A percentile compares a stretch with the other conserved stretches of the same genome.
Conservation (phyloP, 257 asterid genomes). For the Solanum habrochaites region DNA sequence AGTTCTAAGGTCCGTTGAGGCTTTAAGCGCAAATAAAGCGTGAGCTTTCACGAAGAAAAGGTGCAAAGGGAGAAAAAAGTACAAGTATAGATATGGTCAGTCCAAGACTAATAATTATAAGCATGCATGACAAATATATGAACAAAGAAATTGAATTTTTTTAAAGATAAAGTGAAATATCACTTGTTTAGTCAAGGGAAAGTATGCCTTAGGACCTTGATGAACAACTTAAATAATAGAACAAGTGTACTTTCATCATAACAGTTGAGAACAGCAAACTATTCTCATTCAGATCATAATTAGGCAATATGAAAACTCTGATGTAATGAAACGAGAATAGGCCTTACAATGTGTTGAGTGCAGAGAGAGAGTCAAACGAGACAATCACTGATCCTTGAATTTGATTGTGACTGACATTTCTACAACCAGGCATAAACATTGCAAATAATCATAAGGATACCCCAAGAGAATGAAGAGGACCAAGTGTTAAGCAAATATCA, state of each 20-base stretch:
- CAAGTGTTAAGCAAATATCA: not conserved
- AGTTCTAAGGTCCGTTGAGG: not conserved
- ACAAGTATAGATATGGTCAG: not conserved
- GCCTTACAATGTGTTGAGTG: conserved; percentile 77
- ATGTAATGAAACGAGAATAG: not conserved
- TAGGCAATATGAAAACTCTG: not conserved
- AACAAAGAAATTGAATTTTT: not conserved
- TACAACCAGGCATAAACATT: conserved; percentile 14
- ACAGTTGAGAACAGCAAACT: not conserved
- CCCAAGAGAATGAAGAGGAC: not conserved
- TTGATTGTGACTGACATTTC: conserved; percentile 67
- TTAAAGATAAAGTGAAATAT: not conserved
- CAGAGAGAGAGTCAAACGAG: conserved; percentile 42
- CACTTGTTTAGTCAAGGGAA: not conserved
- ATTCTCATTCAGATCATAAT: not conserved
- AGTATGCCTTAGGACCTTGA: not conserved
- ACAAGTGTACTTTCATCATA: not conserved
- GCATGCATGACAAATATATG: not conserved
- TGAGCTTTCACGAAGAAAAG: not conserved
- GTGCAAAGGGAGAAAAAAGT: not conserved
- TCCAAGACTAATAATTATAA: not conserved
- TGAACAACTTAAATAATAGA: not conserved
- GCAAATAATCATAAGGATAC: not conserved
- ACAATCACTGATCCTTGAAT: conserved; percentile 50
- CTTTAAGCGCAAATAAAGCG: not conserved